A percentile compares a stretch with the other conserved stretches of the same genome.
phyloP scores from a whole-genome alignment of 2,329 filamentous ascomycete genomes.

The Septoria linicola region DNA sequence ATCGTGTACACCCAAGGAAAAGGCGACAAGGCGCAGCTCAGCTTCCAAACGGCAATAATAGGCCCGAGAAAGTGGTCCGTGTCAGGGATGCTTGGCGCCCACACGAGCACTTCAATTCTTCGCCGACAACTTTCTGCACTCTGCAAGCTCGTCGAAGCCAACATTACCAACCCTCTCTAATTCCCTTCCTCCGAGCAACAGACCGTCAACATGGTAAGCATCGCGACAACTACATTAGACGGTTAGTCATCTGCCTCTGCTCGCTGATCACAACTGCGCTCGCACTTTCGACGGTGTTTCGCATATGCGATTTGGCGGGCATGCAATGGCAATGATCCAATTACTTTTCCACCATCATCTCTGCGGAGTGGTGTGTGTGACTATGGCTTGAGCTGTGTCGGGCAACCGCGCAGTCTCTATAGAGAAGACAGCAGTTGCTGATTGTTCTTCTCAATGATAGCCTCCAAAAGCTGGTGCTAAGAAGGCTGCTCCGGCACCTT shows the following conservation, averaged over 20 bases:
- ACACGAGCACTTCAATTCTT: slow-evolving; percentile 11
- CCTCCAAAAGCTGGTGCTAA: slow-evolving; percentile 89
- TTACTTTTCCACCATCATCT: slow-evolving; percentile 27
- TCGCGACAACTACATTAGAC: not conserved
- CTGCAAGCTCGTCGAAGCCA: slow-evolving; percentile 20
- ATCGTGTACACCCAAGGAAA: too few relatives aligned
- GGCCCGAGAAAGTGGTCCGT: too few relatives aligned
- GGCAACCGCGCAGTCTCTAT: slow-evolving; percentile 65
- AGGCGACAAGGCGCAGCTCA: too few relatives aligned
- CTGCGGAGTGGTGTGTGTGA: slow-evolving; percentile 32
- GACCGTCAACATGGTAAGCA: slow-evolving; percentile 31
- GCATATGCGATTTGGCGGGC: slow-evolving; percentile 24
- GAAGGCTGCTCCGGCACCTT: slow-evolving; percentile 96
- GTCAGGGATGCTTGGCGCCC: slow-evolving; percentile 4
- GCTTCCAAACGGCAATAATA: too few relatives aligned
- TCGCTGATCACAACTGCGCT: slow-evolving; percentile 25
- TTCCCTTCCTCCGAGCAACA: slow-evolving; percentile 16
- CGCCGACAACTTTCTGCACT: slow-evolving; percentile 11
- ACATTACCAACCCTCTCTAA: slow-evolving; percentile 5
- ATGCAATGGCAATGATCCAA: slow-evolving; percentile 27
- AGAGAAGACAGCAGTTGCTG: slow-evolving; percentile 90
- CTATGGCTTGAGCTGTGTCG: slow-evolving; percentile 54
- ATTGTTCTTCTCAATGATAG: slow-evolving; percentile 99
- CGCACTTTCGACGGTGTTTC: slow-evolving; percentile 5
- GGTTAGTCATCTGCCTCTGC: slow-evolving; percentile 28